Base-by-base conservation (phyloP, 2,329 filamentous ascomycete genomes). In the Alternaria panax region DNA sequence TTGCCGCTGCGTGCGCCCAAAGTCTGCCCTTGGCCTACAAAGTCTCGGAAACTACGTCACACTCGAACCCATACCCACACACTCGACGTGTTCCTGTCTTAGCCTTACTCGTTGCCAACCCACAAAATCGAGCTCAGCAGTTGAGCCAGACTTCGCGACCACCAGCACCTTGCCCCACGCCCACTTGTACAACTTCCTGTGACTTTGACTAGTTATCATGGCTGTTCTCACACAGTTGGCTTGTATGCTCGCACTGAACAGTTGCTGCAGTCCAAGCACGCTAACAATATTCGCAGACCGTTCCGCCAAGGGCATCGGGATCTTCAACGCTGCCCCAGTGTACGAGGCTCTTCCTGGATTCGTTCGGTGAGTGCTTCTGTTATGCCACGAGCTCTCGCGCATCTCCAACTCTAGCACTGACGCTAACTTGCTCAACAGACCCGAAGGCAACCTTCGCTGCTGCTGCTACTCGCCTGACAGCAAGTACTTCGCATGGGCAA, bases 161-260 rank as follows among this genome's bases (percentile, higher is more conserved):
- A 70, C 70, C 70, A 72, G 69, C 71, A 66, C 64, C 66, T 65
- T 70, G 64, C 66, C 70, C 63, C 40, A 59, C 64, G 53, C 63
- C 68, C 68, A 45, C 66, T 65, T 72, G 65, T 66, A 57, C 54
- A 60, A 64, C 62, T 69, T 70, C 68, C 89, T 91, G 91, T 92
- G 90, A 85, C 90, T 93, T 93, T 92, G 78, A 89, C 87, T 93
- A 93, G 91, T 89, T 87, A 97, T 89, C 87, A 97, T 97, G 93
- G 91, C 92, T 80, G 89, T 86, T 85, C 89, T 92, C 77, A 90
- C 94, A 83, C 94, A 97, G 88, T 91, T 97, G 88, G 92, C 92
- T 82, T 97, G 87, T 89, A 79, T 64, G 86, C 81, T 52, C 20
- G 18, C 57, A 34, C 27, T 12, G 34, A 14, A 30, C 27, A 9